Evolutionary conservation across 2,329 filamentous ascomycete species (phyloP).

Genomic region (Colletotrichum sp.): DNA sequence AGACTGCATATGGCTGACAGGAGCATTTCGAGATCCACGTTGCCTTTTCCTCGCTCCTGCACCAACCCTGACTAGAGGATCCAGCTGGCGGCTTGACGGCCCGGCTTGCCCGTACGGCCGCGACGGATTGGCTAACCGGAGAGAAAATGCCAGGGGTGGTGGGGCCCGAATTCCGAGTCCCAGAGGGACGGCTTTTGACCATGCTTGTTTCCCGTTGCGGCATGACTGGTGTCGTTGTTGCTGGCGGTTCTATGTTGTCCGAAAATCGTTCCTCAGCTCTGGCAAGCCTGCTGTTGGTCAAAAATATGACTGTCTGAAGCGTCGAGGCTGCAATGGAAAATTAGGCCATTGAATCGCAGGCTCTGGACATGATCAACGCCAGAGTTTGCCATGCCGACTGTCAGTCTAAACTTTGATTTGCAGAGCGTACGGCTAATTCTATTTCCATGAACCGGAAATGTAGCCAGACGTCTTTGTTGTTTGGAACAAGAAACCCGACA

Average conservation of each 20-base stretch:
- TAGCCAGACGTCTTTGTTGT: not conserved
- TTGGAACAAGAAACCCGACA: not conserved
- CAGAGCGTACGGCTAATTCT: not conserved
- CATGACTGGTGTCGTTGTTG: not conserved
- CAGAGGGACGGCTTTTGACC: not conserved
- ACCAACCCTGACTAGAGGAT: not conserved
- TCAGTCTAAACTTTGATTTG: not conserved
- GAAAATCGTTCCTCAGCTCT: not conserved
- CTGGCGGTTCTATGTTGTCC: not conserved
- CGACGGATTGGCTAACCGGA: constrained; percentile 11
- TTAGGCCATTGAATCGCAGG: not conserved
- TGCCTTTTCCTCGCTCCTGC: not conserved
- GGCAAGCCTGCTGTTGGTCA: not conserved
- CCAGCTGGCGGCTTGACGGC: constrained; percentile 2
- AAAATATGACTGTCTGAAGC: not conserved
- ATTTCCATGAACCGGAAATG: constrained; percentile 3
- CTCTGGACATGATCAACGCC: not conserved
- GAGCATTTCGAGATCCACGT: not conserved
- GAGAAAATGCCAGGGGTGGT: not conserved
- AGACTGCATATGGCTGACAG: not conserved
- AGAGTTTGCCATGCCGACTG: not conserved
- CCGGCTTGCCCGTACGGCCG: not conserved
- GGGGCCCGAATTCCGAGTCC: constrained; percentile 12
- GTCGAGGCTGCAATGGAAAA: not conserved
- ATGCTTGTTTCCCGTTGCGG: not conserved